phyloP scores from a whole-genome alignment of 2,329 filamentous ascomycete genomes.

The Clonostachys solani region DNA sequence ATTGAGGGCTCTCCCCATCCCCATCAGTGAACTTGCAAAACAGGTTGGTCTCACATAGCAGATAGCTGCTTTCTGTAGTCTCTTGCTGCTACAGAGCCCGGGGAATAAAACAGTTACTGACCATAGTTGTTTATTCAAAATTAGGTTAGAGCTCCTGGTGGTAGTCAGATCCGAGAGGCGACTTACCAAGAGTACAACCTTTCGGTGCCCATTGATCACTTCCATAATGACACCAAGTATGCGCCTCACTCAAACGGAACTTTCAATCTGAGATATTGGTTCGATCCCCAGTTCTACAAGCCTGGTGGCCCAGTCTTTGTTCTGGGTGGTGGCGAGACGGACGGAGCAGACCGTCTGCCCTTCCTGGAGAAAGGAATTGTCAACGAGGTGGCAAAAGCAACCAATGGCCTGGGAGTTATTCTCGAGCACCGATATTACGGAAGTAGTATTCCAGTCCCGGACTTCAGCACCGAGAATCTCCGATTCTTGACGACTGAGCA shows the following conservation, averaged over 20 bases:
- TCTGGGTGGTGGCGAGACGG: constrained; percentile 68
- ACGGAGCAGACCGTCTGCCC: constrained; percentile 55
- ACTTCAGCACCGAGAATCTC: constrained; percentile 64
- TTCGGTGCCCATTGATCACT: constrained; percentile 67
- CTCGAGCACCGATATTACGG: constrained; percentile 90
- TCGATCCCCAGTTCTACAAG: constrained; percentile 72
- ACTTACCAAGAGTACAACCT: constrained; percentile 14
- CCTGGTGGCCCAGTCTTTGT: constrained; percentile 78
- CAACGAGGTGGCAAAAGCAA: constrained; percentile 64
- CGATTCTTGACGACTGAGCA: constrained; percentile 84
- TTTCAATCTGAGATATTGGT: constrained; percentile 78
- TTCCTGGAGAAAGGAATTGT: constrained; percentile 77
- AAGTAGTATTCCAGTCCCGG: constrained; percentile 61
- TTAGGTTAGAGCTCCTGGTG: too few relatives aligned
- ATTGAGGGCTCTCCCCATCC: background rate
- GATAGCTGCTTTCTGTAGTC: too few relatives aligned
- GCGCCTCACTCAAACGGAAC: constrained; percentile 67
- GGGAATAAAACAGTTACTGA: too few relatives aligned
- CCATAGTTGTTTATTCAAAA: too few relatives aligned
- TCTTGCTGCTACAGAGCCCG: too few relatives aligned
- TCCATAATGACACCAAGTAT: constrained; percentile 74
- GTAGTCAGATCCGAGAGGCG: too few relatives aligned
- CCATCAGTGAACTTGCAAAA: background rate
- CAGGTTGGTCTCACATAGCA: background rate
- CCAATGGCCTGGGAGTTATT: constrained; percentile 71